A percentile compares a stretch with the other conserved stretches of the same genome.
These are phyloP conservation scores for Isatis tinctoria DNA, from an alignment of 345 rosid species.

Conservation along the genomic window DNA sequence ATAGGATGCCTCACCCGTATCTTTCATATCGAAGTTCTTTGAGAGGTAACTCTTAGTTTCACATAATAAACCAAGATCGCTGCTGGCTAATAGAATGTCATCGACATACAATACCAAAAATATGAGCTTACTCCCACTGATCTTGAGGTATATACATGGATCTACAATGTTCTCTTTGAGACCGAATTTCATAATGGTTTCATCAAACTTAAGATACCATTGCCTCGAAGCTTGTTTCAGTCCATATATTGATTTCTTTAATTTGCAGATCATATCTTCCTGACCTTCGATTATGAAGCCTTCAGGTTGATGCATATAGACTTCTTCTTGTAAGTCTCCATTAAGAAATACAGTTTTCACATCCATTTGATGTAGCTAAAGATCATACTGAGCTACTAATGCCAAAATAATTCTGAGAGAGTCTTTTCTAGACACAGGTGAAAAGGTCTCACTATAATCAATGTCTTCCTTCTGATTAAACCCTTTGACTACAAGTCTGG, in stretches of 20 bases:
- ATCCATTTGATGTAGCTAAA: conserved; percentile 10
- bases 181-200: not conserved
- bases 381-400: not conserved
- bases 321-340: not conserved
- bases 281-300: not conserved
- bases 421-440: not conserved
- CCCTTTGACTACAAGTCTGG: not conserved
- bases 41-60: no score
- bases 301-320: conserved; percentile 2
- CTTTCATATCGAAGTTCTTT: no score
- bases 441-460: not conserved
- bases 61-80: no score
- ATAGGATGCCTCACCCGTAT: no score
- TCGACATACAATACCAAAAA: no score
- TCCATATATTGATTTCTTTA: conserved; percentile 16
- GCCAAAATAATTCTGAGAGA: not conserved
- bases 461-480: conserved; percentile 3
- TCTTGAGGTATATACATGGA: no score
- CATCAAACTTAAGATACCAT: no score
- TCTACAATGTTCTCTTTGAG: no score
- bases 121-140: no score
- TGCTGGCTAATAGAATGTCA: no score
- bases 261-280: conserved; percentile 1
- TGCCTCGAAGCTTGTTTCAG: not conserved
- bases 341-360: conserved; percentile 8